Conservation (phyloP, 2,329 filamentous ascomycete species). For the Xylaria hypoxylon region DNA sequence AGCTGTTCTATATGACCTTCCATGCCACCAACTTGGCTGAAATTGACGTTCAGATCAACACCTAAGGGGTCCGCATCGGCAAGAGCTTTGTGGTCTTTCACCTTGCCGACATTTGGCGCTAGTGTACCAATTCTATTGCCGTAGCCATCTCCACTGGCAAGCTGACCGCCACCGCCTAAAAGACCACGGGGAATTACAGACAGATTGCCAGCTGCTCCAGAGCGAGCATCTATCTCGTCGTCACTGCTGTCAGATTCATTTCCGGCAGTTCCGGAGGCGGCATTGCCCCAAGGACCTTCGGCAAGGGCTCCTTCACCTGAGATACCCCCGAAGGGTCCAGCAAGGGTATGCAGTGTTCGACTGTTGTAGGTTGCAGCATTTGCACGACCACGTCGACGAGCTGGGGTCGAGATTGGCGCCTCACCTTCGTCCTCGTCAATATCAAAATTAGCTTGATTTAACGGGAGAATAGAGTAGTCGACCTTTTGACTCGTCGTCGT, state of each 20-base stretch:
- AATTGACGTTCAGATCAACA: constrained; percentile 91
- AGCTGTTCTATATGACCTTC: constrained; percentile 95
- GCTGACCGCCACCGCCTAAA: constrained; percentile 55
- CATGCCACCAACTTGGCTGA: constrained; percentile 92
- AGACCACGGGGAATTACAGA: constrained; percentile 61
- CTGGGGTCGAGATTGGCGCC: constrained; percentile 74
- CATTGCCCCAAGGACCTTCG: constrained; percentile 78
- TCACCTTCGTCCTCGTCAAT: constrained; percentile 84
- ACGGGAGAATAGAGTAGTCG: constrained; percentile 87
- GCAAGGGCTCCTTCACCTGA: constrained; percentile 78
- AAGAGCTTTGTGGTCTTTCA: constrained; percentile 91
- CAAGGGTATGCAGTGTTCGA: constrained; percentile 86
- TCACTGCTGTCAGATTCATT: constrained; percentile 97
- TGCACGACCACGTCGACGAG: constrained; percentile 73
- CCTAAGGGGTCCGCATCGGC: constrained; percentile 95
- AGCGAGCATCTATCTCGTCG: constrained; percentile 81
- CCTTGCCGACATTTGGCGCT: constrained; percentile 84
- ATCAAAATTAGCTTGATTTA: constrained; percentile 75
- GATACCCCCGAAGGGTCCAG: constrained; percentile 91
- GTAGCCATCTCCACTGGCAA: constrained; percentile 55
- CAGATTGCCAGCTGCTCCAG: constrained; percentile 68
- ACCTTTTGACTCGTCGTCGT: constrained; percentile 73
- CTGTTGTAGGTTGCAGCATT: constrained; percentile 74
- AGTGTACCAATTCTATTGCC: constrained; percentile 60
- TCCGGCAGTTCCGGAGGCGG: constrained; percentile 65